These are phyloP conservation scores for Debaryomyces psychrophilus DNA, from an alignment of 1,139 yeast species.

Conservation along the genomic window DNA sequence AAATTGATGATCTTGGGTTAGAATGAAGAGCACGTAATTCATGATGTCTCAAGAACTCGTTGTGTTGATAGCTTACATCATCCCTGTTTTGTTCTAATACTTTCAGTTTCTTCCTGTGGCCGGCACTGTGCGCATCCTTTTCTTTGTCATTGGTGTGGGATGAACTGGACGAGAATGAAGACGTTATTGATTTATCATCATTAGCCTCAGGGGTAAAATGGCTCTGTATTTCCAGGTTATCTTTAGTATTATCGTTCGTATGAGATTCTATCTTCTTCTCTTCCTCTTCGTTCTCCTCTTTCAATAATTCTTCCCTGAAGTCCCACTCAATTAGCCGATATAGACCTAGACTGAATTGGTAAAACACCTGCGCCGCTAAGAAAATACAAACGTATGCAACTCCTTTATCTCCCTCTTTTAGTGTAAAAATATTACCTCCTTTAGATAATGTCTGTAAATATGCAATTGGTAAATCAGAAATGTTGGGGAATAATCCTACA, in stretches of 20 bases:
- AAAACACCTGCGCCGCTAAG: slow-evolving; percentile 67
- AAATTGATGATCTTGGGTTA: slow-evolving; percentile 14
- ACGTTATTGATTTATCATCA: slow-evolving; percentile 2
- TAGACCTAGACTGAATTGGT: slow-evolving; percentile 78
- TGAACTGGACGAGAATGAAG: slow-evolving; percentile 7
- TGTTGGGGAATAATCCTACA: slow-evolving; percentile 65
- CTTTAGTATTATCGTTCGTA: neutral
- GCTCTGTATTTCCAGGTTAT: neutral
- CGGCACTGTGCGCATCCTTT: neutral
- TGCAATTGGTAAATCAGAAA: slow-evolving; percentile 87
- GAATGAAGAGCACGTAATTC: slow-evolving; percentile 15
- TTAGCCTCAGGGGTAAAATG: neutral
- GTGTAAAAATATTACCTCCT: slow-evolving; percentile 59
- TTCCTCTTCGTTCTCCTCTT: slow-evolving; percentile 13
- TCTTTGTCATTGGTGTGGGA: neutral
- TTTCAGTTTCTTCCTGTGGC: neutral
- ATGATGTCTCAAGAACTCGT: slow-evolving; percentile 24
- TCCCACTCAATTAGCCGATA: slow-evolving; percentile 73
- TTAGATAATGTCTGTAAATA: slow-evolving; percentile 77
- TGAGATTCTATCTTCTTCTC: slow-evolving; percentile 5
- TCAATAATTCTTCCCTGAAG: slow-evolving; percentile 42
- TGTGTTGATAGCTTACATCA: slow-evolving; percentile 22
- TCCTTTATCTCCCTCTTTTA: slow-evolving; percentile 69
- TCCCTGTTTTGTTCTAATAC: neutral
- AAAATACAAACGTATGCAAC: slow-evolving; percentile 86